A percentile compares a stretch with the other conserved stretches of the same genome.
phyloP scores from a whole-genome alignment of 768 basidiomycete genomes.

The Serendipita sp. region DNA sequence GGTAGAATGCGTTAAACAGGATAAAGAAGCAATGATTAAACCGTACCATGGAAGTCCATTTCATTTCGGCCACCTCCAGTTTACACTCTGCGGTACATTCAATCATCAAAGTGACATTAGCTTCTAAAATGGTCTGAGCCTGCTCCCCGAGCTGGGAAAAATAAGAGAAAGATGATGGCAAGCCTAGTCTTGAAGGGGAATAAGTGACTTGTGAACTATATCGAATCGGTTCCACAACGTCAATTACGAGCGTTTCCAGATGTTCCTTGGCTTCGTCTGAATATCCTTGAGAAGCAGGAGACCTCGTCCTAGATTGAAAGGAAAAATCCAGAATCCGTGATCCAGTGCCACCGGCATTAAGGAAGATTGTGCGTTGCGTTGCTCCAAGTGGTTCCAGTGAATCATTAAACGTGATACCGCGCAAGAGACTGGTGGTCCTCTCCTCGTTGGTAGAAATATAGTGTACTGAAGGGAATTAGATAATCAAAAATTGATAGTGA shows the following conservation, averaged over 20 bases:
- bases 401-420: conserved; percentile 50
- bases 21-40: background rate
- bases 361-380: conserved; percentile 46
- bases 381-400: conserved; percentile 40
- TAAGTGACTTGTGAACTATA: conserved; percentile 40
- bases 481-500: background rate
- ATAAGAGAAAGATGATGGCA: conserved; percentile 37
- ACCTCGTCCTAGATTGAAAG: conserved; percentile 36
- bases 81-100: conserved; percentile 40
- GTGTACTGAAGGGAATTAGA: conserved; percentile 31
- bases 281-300: conserved; percentile 13
- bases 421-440: conserved; percentile 55
- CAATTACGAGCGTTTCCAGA: conserved; percentile 48
- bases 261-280: conserved; percentile 35
- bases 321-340: conserved; percentile 70
- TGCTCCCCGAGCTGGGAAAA: conserved; percentile 31
- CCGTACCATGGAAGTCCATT: conserved; percentile 33
- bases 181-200: conserved; percentile 24
- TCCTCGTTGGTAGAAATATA: conserved; percentile 42
- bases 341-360: conserved; percentile 44
- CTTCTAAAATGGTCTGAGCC: conserved; percentile 41
- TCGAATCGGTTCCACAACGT: conserved; percentile 46
- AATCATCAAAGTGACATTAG: conserved; percentile 35
- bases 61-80: conserved; percentile 34
- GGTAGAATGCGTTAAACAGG: background rate